Evolutionary conservation across 257 asterid species (phyloP), one percentile per base, ranked within the genome.

Genomic region (Misopates orontium): DNA sequence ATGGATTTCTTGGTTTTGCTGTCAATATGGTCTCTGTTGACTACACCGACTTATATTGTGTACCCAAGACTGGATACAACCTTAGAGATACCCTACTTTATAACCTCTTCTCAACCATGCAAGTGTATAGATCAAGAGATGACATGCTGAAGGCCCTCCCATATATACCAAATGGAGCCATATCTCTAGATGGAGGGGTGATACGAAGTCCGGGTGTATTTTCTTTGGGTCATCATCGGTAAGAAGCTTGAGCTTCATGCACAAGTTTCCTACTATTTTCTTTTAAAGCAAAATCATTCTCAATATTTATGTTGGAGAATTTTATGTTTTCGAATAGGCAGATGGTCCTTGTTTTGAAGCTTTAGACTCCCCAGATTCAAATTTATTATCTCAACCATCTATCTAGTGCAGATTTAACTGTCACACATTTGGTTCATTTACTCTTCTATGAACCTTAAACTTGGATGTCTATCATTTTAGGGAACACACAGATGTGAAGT

Each of bases 1-100:
- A 78, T 39, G 98, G 97, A 1, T 92, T 89, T 84, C 80, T 92
- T 74, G 98, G 96, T 60, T 92, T 89, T 78, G 98, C 98, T 23
- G 97, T 92, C 10, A 92, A 92, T 78, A 82, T 92, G 97, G 48
- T 92, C 82, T 66, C 60, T 19, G 74, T 92, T 41, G 98, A 92
- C 62, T 59, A 51, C 20, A 21, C 52, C 21, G 42, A 81, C 80
- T 70, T 87, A 23, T 77, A 71, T 58, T 56, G 73, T 68, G 61
- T 59, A 58, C 73, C 87, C 17, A 70, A 51, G 50, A 66, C 48
- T 64, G 89, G 90, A 40, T 55, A 67, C 76, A 87, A 82, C 56
- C 89, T 92, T 13, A 84, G 97, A 75, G 98, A 89, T 78, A 92
- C 98, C 45, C 85, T 92, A 52, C 87, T 92, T 74, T 92, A 84